A percentile compares a stretch with the other conserved stretches of the same genome.
phyloP scores from a whole-genome alignment of 2,329 filamentous ascomycete genomes.

The Hymenoscyphus repandus region DNA sequence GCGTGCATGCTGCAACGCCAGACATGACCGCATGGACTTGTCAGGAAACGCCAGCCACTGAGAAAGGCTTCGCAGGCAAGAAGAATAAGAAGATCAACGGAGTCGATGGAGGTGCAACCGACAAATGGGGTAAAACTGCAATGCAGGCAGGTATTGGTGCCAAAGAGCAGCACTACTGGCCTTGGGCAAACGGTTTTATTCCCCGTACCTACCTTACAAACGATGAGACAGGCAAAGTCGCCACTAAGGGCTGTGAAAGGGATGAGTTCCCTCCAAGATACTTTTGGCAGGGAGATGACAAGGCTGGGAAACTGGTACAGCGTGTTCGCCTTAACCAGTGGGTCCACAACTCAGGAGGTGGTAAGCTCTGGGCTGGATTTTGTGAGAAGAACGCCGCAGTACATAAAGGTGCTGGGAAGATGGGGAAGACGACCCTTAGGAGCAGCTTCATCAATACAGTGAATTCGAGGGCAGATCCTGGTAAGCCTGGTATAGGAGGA shows the following conservation, averaged over 20 bases:
- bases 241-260: not conserved
- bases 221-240: not conserved
- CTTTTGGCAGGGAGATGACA: not conserved
- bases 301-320: not conserved
- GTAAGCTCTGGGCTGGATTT: not conserved
- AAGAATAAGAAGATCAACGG: not conserved
- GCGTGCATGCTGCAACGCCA: not conserved
- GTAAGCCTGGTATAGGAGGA: not conserved
- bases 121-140: not conserved
- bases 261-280: not conserved
- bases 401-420: not conserved
- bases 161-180: not conserved
- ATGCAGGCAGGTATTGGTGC: not conserved
- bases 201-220: not conserved
- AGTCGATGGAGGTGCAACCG: not conserved
- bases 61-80: not conserved
- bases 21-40: not conserved
- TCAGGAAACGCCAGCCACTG: not conserved
- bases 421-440: no score
- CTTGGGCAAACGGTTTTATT: not conserved
- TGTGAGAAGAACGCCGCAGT: not conserved
- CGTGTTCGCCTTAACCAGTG: not conserved
- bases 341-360: not conserved
- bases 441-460: no score
- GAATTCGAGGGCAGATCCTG: not conserved